These are phyloP conservation scores for Aspergillus sp. DNA, from an alignment of 2,329 filamentous ascomycete genomes.

Conservation along the genomic window DNA sequence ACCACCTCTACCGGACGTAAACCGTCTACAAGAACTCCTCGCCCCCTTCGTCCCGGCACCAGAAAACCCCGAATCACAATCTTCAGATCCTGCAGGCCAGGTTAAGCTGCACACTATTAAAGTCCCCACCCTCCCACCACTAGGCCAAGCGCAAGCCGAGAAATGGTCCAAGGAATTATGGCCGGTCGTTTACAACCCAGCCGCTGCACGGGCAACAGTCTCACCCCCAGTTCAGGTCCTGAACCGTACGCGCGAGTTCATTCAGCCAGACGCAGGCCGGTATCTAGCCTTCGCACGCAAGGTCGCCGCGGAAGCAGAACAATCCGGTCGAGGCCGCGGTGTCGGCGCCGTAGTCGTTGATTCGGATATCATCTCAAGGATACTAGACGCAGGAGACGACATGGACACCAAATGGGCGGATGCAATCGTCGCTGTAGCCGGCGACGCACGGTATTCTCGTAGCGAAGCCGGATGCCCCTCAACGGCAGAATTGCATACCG, in stretches of 20 bases:
- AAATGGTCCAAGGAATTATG: constrained; percentile 43
- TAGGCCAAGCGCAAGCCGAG: constrained; percentile 41
- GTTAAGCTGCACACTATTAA: constrained; percentile 32
- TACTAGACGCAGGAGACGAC: constrained; percentile 20
- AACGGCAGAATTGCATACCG: constrained; percentile 20
- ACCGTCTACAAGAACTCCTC: constrained; percentile 36
- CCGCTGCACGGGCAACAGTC: constrained; percentile 43
- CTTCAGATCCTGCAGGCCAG: constrained; percentile 9
- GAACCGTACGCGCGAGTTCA: constrained; percentile 31
- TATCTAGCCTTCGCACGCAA: constrained; percentile 42
- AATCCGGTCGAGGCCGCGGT: constrained; percentile 37
- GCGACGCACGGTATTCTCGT: constrained; percentile 43
- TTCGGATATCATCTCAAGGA: constrained; percentile 33
- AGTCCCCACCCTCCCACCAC: constrained; percentile 44
- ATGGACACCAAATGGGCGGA: constrained; percentile 32
- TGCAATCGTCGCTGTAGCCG: constrained; percentile 45
- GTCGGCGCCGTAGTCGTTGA: constrained; percentile 49
- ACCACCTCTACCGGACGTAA: constrained; percentile 39
- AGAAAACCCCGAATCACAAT: background rate
- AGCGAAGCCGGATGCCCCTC: constrained; percentile 28
- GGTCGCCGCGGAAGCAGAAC: constrained; percentile 40
- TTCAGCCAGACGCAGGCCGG: constrained; percentile 37
- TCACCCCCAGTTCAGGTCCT: constrained; percentile 44
- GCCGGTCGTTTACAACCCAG: constrained; percentile 47
- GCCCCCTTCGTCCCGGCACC: constrained; percentile 34